These are phyloP conservation scores for Colletotrichum brevisporum DNA, from an alignment of 2,329 filamentous ascomycete species.

Conservation along the genomic window DNA sequence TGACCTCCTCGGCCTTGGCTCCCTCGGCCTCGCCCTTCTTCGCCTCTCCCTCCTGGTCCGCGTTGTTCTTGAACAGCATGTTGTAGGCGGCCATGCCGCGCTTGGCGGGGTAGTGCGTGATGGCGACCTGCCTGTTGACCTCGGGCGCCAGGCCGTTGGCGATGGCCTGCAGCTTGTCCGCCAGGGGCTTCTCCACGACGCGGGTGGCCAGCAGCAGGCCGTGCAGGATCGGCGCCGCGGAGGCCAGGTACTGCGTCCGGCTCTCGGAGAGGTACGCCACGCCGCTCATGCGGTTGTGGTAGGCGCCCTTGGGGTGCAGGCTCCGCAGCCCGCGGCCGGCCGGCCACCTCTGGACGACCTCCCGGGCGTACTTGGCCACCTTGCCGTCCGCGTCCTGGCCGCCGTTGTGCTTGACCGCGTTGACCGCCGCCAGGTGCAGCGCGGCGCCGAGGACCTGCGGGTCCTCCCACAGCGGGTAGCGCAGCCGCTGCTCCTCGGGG, in stretches of 20 bases:
- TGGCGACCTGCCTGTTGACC: conserved; percentile 50
- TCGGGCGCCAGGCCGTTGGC: conserved; percentile 55
- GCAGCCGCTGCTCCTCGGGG: conserved; percentile 1
- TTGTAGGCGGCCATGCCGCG: conserved; percentile 45
- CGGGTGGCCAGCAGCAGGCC: conserved; percentile 62
- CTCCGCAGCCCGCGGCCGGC: conserved; percentile 52
- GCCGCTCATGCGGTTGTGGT: conserved; percentile 40
- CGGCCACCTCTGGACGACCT: conserved; percentile 59
- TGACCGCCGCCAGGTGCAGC: conserved; percentile 59
- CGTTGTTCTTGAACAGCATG: conserved; percentile 4
- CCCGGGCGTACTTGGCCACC: conserved; percentile 53
- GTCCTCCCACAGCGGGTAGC: conserved; percentile 54
- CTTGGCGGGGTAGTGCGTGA: conserved; percentile 15
- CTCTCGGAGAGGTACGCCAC: conserved; percentile 48
- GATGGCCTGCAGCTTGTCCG: conserved; percentile 55
- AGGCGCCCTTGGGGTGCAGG: conserved; percentile 53
- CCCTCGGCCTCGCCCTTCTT: neutral
- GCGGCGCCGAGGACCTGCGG: conserved; percentile 59
- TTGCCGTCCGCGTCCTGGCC: conserved; percentile 50
- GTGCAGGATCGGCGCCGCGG: conserved; percentile 52
- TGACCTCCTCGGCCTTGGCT: neutral
- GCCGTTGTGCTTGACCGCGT: conserved; percentile 52
- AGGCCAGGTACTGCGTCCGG: conserved; percentile 52
- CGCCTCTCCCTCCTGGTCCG: neutral
- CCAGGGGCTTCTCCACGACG: conserved; percentile 55